Conservation (phyloP, 2,329 filamentous ascomycete genomes). For the Trematosphaeria pertusa region DNA sequence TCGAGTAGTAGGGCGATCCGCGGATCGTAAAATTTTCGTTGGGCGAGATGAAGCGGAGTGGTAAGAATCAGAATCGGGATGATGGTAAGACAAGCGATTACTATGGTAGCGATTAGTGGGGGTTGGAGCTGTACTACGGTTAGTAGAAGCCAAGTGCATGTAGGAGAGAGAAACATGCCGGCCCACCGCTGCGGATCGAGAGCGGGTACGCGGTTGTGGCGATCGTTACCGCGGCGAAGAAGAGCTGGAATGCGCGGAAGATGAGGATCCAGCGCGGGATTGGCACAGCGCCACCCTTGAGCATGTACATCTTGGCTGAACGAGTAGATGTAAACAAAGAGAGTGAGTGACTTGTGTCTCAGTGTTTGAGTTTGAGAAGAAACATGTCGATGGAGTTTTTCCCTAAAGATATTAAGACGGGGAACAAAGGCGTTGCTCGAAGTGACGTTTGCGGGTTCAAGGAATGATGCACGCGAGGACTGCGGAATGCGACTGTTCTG, state of each 20-base stretch:
- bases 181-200: slow-evolving; percentile 24
- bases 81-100: slow-evolving; percentile 24
- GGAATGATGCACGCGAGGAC: not conserved
- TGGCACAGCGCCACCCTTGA: slow-evolving; percentile 14
- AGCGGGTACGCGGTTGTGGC: slow-evolving; percentile 32
- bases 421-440: slow-evolving; percentile 2
- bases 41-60: slow-evolving; percentile 21
- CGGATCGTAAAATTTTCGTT: slow-evolving; percentile 26
- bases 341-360: too few relatives aligned
- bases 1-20: slow-evolving; percentile 25
- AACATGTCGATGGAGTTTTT: not conserved
- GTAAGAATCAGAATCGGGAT: slow-evolving; percentile 25
- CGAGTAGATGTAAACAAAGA: not conserved
- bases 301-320: slow-evolving; percentile 13
- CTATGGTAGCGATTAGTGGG: slow-evolving; percentile 25
- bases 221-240: slow-evolving; percentile 36
- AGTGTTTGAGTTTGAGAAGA: not conserved
- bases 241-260: slow-evolving; percentile 34
- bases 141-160: slow-evolving; percentile 3
- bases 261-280: slow-evolving; percentile 28
- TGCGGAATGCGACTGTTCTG: slow-evolving; percentile 2
- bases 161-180: slow-evolving; percentile 16
- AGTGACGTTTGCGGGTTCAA: not conserved
- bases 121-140: slow-evolving; percentile 20
- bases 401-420: not conserved